These are phyloP conservation scores for Phaeosphaeriaceae sp. DNA, from an alignment of 2,329 filamentous ascomycete genomes.

Conservation along the genomic window DNA sequence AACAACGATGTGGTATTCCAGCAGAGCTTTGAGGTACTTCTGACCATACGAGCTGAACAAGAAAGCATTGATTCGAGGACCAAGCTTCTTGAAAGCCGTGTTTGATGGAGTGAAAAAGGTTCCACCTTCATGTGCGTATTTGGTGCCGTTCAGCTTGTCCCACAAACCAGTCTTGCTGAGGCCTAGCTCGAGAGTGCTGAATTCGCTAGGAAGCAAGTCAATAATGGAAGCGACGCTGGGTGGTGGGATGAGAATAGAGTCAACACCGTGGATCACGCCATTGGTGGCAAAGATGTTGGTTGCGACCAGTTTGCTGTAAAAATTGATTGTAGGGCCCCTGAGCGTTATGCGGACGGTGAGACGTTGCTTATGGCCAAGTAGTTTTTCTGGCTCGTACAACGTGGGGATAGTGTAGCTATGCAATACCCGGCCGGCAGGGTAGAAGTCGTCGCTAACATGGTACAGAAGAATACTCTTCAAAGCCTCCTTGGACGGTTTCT, in stretches of 20 bases:
- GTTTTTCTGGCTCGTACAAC: conserved; percentile 64
- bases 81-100: conserved; percentile 77
- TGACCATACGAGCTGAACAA: conserved; percentile 78
- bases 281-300: conserved; percentile 77
- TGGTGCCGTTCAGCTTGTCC: conserved; percentile 61
- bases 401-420: conserved; percentile 77
- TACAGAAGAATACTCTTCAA: conserved; percentile 75
- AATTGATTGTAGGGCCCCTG: conserved; percentile 74
- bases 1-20: conserved; percentile 79
- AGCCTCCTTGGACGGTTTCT: conserved; percentile 72
- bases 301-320: conserved; percentile 73
- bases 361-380: conserved; percentile 65
- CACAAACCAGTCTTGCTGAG: conserved; percentile 76
- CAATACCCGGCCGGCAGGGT: conserved; percentile 70
- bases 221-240: conserved; percentile 70
- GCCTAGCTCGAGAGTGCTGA: conserved; percentile 79
- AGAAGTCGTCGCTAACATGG: conserved; percentile 73
- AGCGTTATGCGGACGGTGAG: conserved; percentile 70
- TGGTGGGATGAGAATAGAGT: conserved; percentile 78
- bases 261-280: conserved; percentile 79
- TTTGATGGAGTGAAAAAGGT: conserved; percentile 86
- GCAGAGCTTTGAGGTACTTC: conserved; percentile 77
- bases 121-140: conserved; percentile 62
- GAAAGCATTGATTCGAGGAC: conserved; percentile 77
- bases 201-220: conserved; percentile 68